These are phyloP conservation scores for Fusarium caatingaense DNA, from an alignment of 2,329 filamentous ascomycete species.

Conservation along the genomic window DNA sequence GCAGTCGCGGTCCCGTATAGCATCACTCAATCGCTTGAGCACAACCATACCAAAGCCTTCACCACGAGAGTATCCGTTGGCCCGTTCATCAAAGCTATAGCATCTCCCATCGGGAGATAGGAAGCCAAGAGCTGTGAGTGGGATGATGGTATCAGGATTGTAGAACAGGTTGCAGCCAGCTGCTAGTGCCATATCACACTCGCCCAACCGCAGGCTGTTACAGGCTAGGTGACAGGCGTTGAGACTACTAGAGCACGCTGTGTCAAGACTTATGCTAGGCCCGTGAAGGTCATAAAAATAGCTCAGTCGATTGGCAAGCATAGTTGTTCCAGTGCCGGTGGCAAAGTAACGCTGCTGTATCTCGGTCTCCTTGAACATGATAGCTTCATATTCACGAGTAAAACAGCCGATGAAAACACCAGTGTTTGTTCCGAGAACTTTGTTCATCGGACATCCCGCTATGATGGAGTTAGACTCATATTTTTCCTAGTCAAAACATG, in stretches of 20 bases:
- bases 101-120: conserved; percentile 9
- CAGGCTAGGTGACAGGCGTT: conserved; percentile 7
- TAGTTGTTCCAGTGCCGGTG: conserved; percentile 8
- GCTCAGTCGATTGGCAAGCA: conserved; percentile 13
- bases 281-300: conserved; percentile 11
- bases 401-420: conserved; percentile 17
- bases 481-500: too few relatives aligned
- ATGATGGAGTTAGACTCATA: background rate
- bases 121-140: conserved; percentile 3
- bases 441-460: conserved; percentile 6
- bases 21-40: conserved; percentile 5
- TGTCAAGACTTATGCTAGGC: conserved; percentile 11
- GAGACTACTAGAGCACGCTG: conserved; percentile 6
- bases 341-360: conserved; percentile 7
- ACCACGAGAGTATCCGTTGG: conserved; percentile 2
- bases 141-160: conserved; percentile 8
- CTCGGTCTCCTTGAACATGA: conserved; percentile 13
- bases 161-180: conserved; percentile 11
- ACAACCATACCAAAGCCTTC: conserved; percentile 2
- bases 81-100: background rate
- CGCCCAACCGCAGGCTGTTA: background rate
- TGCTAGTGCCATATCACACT: conserved; percentile 8
- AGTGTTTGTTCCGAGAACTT: conserved; percentile 1
- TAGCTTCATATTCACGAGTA: conserved; percentile 11
- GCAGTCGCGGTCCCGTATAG: conserved; percentile 1